Conservation (phyloP, 345 rosid genomes). For the Angophora floribunda region DNA sequence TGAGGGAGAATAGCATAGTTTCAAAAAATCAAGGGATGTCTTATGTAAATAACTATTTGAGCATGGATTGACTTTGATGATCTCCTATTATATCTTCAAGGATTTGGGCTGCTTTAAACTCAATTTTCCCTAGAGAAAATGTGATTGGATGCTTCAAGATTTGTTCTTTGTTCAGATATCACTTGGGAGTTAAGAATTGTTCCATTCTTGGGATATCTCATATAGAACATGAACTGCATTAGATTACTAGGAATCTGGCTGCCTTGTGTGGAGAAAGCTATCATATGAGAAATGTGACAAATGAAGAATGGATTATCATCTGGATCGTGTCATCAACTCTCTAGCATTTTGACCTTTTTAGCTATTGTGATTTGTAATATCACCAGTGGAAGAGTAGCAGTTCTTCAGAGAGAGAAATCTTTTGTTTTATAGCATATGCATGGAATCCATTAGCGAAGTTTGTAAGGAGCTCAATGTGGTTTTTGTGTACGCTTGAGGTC, state of each 20-base stretch:
- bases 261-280: neutral
- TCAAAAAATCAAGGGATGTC: neutral
- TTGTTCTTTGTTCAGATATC: neutral
- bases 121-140: neutral
- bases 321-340: neutral
- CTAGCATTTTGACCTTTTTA: neutral
- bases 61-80: neutral
- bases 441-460: neutral
- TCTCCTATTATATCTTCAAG: neutral
- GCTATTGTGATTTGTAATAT: neutral
- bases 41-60: neutral
- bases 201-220: neutral
- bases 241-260: neutral
- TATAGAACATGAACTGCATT: neutral
- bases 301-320: neutral
- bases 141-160: neutral
- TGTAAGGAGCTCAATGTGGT: neutral
- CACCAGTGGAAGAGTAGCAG: neutral
- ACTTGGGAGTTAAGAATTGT: neutral
- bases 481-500: neutral
- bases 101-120: neutral
- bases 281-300: neutral
- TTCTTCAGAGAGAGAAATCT: neutral
- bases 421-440: neutral
- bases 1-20: neutral